These are phyloP conservation scores for Lactarius hengduanensis DNA, from an alignment of 768 basidiomycete genomes.

Conservation along the genomic window DNA sequence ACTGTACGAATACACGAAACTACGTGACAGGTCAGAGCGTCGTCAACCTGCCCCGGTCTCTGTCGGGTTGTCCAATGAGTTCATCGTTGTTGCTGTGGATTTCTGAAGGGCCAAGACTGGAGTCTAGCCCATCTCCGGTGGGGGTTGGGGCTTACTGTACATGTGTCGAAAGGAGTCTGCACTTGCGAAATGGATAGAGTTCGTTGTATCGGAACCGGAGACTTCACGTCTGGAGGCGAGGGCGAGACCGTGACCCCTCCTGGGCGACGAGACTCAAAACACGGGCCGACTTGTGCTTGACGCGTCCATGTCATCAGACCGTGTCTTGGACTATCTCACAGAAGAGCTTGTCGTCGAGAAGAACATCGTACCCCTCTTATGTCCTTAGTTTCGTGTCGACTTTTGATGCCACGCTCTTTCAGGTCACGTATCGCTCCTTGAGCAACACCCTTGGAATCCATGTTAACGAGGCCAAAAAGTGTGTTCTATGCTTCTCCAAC, in stretches of 20 bases:
- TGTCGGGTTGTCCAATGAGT: too few relatives aligned
- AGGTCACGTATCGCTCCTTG: slow-evolving; percentile 80
- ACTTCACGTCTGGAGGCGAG: too few relatives aligned
- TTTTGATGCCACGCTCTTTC: slow-evolving; percentile 4
- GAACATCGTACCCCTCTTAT: slow-evolving; percentile 40
- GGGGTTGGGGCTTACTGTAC: too few relatives aligned
- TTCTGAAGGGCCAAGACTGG: too few relatives aligned
- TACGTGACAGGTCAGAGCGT: background rate
- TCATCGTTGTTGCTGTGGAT: too few relatives aligned
- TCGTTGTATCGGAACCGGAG: too few relatives aligned
- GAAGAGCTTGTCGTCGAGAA: slow-evolving; percentile 48
- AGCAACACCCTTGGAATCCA: slow-evolving; percentile 70
- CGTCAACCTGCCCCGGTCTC: too few relatives aligned
- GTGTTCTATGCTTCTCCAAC: slow-evolving; percentile 26
- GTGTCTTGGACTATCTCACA: slow-evolving; percentile 43
- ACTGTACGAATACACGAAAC: background rate
- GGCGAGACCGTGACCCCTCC: too few relatives aligned
- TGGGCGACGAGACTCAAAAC: background rate
- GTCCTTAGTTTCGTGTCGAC: background rate
- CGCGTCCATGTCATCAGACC: slow-evolving; percentile 24
- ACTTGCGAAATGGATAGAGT: too few relatives aligned
- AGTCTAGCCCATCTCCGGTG: too few relatives aligned
- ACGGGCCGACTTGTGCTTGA: background rate
- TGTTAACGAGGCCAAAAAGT: slow-evolving; percentile 81
- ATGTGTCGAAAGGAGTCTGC: too few relatives aligned